Evolutionary conservation across 495 filamentous ascomycete species (phyloP), one percentile per base, ranked within the genome.

Genomic region (Chaetomium fimeti): DNA sequence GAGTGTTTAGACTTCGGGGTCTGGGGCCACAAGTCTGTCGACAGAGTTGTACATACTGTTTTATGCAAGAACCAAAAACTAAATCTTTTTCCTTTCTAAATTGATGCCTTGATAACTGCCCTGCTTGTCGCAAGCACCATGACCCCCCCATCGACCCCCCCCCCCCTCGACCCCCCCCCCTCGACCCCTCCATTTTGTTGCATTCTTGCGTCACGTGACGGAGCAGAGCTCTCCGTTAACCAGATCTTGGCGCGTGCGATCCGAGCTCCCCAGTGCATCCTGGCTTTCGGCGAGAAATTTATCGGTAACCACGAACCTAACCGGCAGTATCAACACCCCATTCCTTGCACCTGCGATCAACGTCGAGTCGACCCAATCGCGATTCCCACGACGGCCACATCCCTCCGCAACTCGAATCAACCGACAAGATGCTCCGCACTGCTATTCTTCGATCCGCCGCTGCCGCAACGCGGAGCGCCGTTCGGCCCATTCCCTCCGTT

Each of bases 341-440:
- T 64, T 51, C 62, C 55, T 53, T 60, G 56, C 56, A 55, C 36
- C 63, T 20, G 24, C 24, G 16, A 60, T 18, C 40, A 40, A 15
- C 28, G 47, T 38, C 57, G 57, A 55, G 48, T 27, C 49, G 49
- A 16, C 40, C 57, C 63, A 65, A 65, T 65, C 49, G 63, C 63
- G 29, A 55, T 49, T 61, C 67, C 38, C 49, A 51, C 72, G 29
- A 66, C 63, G 27, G 43, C 25, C 57, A 51, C n/a, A 57, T 38
- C 48, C 61, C 64, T 25, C n/a, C 25, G 42, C 53, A 28, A 20
- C 40, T 51, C 32, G 43, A 42, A 40, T 22, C 48, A 56, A 25
- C 60, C 54, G 16, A 43, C 68, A 88, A 62, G 43, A 97, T 97
- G 93, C 90, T 96, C 81, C 90, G 92, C 79, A 86, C 89, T 76